Evolutionary conservation across 345 rosid species (phyloP), one percentile per base, ranked within the genome.

Genomic region (Eucalyptus curtisii): DNA sequence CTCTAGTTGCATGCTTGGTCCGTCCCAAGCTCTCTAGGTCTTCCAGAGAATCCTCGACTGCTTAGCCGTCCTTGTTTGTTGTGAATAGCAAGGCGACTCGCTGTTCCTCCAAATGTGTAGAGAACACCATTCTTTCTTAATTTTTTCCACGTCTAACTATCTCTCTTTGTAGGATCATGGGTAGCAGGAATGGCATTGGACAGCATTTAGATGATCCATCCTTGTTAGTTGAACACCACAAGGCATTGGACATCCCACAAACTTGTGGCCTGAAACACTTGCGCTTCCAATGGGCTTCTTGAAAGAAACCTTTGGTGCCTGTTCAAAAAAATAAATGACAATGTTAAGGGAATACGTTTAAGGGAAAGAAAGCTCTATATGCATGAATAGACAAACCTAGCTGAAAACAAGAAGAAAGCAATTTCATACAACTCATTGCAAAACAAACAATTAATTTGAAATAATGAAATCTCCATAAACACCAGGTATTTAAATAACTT

Each of bases 191-290:
- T 44, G 45, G 45, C 45, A 44, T 47, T 47, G 96, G 59, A 97
- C 96, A 76, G 88, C 97, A 91, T 96, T 96, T 87, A 97, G 93
- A 90, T 96, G 96, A 88, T 93, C 93, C 96, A 96, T 90, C 89
- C 99, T 94, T 42, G 99, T 96, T 90, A 97, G 91, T 93, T 96
- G 99, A 89, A 97, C 98, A 86, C 99, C 99, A 55, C 99, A 96
- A 86, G 98, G 98, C 99, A 97, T 97, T 81, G 99, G 99, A 89
- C 99, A 97, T 19, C 99, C 98, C 40, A 96, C 96, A 88, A 96
- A 97, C 92, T 97, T 96, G 94, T 97, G 99, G 50, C 98, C 99
- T 1, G 99, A 96, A 45, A 97, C 98, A 90, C 98, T 96, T 48
- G 96, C 98, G 91, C 99, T 97, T 87, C 98, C 99, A 64, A 96